Conservation (phyloP, 2,329 filamentous ascomycete species). For the Penicillium expansum region DNA sequence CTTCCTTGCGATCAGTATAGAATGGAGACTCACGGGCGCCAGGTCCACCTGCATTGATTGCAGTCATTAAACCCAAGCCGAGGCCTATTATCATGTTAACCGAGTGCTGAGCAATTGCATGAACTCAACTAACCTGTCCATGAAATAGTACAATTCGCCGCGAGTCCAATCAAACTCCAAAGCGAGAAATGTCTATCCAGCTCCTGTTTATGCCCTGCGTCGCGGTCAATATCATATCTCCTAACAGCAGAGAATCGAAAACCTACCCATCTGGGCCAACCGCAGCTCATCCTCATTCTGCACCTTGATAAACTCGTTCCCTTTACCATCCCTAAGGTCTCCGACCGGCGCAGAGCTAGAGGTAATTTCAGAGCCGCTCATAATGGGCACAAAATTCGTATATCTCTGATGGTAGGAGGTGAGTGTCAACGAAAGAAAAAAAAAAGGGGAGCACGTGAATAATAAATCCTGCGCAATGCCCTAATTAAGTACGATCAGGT, state of each 20-base stretch:
- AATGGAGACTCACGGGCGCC: conserved; percentile 34
- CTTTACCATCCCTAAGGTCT: background rate
- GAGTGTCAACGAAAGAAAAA: background rate
- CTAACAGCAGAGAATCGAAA: background rate
- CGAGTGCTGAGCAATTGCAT: background rate
- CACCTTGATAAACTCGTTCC: conserved; percentile 16
- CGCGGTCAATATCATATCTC: background rate
- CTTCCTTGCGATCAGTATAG: background rate
- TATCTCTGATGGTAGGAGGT: background rate
- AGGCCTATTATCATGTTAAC: conserved; percentile 27
- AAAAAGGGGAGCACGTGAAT: background rate
- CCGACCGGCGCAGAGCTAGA: background rate
- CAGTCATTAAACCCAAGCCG: conserved; percentile 47
- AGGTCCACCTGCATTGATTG: conserved; percentile 50
- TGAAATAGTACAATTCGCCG: conserved; percentile 52
- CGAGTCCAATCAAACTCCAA: conserved; percentile 50
- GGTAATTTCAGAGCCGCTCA: background rate
- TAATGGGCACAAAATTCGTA: background rate
- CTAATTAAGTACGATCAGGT: background rate
- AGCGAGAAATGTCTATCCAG: conserved; percentile 50
- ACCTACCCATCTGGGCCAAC: conserved; percentile 47
- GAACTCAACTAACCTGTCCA: conserved; percentile 42
- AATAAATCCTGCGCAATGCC: background rate
- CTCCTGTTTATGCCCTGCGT: conserved; percentile 49
- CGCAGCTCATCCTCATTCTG: conserved; percentile 43